Conservation (phyloP, 2,329 filamentous ascomycete genomes). For the Dryadomyces sulphureus region DNA sequence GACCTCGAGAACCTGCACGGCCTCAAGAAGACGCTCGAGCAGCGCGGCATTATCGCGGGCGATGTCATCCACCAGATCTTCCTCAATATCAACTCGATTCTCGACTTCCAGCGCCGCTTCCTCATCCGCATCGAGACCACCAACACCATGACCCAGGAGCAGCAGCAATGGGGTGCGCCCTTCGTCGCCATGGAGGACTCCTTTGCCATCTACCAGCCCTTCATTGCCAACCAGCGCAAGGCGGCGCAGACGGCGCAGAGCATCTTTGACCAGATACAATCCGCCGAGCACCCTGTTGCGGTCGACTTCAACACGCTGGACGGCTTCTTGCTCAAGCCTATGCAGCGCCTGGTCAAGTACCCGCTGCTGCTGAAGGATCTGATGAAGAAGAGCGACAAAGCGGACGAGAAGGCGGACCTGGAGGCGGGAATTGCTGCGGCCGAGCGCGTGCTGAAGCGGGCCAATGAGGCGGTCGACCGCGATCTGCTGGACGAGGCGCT, state of each 20-base stretch:
- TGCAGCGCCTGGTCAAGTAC: conserved; percentile 91
- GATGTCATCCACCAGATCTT: conserved; percentile 92
- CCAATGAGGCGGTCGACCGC: conserved; percentile 81
- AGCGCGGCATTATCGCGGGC: conserved; percentile 74
- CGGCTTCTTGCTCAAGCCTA: conserved; percentile 88
- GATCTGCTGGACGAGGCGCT: conserved; percentile 75
- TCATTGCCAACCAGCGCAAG: conserved; percentile 90
- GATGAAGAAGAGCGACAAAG: conserved; percentile 68
- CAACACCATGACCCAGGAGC: conserved; percentile 60
- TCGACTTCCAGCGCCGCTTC: conserved; percentile 92
- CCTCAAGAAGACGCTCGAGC: conserved; percentile 78
- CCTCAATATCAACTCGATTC: conserved; percentile 83
- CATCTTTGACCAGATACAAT: conserved; percentile 74
- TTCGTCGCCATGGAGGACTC: conserved; percentile 74
- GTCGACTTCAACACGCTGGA: conserved; percentile 77
- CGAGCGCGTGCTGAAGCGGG: conserved; percentile 65
- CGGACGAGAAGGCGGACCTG: conserved; percentile 57
- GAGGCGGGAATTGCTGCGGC: conserved; percentile 65
- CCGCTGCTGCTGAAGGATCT: conserved; percentile 83
- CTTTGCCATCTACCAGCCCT: conserved; percentile 89
- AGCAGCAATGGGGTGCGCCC: conserved; percentile 89
- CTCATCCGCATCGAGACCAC: conserved; percentile 92
- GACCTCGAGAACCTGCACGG: conserved; percentile 89
- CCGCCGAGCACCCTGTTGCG: conserved; percentile 64
- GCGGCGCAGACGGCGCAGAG: conserved; percentile 73